A percentile compares a stretch with the other conserved stretches of the same genome.
These are phyloP conservation scores for Phytophthora agathidicida DNA, from an alignment of 352 stramenopile species.

Conservation along the genomic window DNA sequence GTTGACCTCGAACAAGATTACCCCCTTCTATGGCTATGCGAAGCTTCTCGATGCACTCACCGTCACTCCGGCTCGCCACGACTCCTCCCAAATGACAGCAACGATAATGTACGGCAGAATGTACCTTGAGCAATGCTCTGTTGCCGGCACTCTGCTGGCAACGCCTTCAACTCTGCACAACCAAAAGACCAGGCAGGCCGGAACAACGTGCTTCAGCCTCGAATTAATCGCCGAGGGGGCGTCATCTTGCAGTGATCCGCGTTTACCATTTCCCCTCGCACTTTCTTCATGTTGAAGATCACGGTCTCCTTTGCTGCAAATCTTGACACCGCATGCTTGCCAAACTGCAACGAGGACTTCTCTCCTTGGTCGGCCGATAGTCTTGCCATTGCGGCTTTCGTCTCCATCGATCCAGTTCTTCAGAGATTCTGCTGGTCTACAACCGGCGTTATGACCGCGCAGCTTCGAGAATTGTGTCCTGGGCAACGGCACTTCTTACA, in stretches of 20 bases:
- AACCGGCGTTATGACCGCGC: constrained; percentile 23
- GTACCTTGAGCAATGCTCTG: too few relatives aligned
- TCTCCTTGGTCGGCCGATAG: too few relatives aligned
- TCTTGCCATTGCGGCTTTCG: too few relatives aligned
- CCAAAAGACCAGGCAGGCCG: constrained; percentile 5
- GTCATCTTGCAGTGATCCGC: background rate
- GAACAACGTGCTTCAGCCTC: constrained; percentile 28
- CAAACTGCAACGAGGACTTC: constrained; percentile 1
- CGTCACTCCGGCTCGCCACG: constrained; percentile 21
- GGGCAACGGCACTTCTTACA: constrained; percentile 53
- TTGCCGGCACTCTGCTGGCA: too few relatives aligned
- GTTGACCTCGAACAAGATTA: constrained; percentile 16
- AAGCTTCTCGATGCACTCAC: constrained; percentile 10
- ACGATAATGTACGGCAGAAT: background rate
- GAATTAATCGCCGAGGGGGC: constrained; percentile 13
- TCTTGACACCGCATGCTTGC: constrained; percentile 4
- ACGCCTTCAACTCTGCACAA: background rate
- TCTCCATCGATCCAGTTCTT: too few relatives aligned
- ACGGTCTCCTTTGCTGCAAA: constrained; percentile 19
- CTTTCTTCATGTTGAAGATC: constrained; percentile 13
- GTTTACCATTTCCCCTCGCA: background rate
- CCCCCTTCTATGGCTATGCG: constrained; percentile 30
- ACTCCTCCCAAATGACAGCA: constrained; percentile 4
- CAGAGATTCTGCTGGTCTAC: constrained; percentile 18
- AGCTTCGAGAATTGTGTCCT: constrained; percentile 64